Evolutionary conservation across 768 basidiomycete genomes (phyloP), one percentile per base, ranked within the genome.

Genomic region (Boletales sp.): DNA sequence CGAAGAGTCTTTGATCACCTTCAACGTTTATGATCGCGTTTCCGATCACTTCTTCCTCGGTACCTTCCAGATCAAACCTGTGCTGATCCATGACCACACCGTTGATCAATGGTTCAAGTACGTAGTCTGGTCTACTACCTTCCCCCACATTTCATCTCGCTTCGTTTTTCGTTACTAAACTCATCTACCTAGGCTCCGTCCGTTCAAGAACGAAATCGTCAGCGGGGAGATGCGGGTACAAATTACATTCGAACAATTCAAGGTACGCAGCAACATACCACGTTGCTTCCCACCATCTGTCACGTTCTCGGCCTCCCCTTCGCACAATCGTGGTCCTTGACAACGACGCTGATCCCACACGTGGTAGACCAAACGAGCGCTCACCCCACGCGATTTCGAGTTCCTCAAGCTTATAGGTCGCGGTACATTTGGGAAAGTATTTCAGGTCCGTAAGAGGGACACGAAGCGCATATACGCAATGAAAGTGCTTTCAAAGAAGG

Each of bases 381-480:
- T 97, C 44, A 88, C 83, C n/a, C 94, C 94, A 30, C 84, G 89
- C 64, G 95, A 97, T 66, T 99, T 99, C 62, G 95, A 98, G 65
- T 96, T 98, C 73, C 84, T 99, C 63, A 96, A 96, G 69, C 87
- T 99, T 50, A 98, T 99, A 70, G 96, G 96, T 50, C 85, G 94
- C 43, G 96, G 96, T 2, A 98, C 96, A 0, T 99, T 99, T 67
- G 96, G 94, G 42, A 90, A 93, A 48, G 96, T 99, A 17, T 98
- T 97, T 78, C 96, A 99, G 70, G 96, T 99, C 43, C 90, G 96
- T 54, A 99, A 99, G 74, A 85, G 78, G 67, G 94, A 99, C 74
- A 99, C 96, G 37, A 90, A 92, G 69, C 90, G 96, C 41, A 98
- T 99, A 72, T 99, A 97, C 74, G 96, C 96, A 45, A 98, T 99